Evolutionary conservation across 805 yeast genomes (phyloP).

Genomic region (Wickerhamomyces queroliae): DNA sequence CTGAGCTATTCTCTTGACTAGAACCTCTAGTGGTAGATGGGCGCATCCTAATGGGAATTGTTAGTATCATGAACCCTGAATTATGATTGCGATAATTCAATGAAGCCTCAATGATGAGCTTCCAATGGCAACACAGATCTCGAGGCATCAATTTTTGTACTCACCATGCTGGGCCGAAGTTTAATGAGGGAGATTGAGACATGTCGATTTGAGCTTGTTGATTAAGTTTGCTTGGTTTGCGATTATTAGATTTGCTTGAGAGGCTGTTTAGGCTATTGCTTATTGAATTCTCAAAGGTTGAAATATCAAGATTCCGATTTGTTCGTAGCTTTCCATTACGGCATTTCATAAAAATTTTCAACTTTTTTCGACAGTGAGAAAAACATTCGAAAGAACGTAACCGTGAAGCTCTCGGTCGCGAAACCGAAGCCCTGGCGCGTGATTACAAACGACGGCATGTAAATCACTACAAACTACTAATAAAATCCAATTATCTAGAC

Average conservation of each 20-base stretch:
- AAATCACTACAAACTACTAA: too few relatives aligned
- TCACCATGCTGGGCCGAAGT: constrained; percentile 28
- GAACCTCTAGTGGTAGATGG: constrained; percentile 19
- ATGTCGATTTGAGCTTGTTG: constrained; percentile 5
- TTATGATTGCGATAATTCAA: neutral
- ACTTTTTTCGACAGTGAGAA: too few relatives aligned
- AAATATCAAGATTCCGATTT: neutral
- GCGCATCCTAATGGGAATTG: constrained; percentile 24
- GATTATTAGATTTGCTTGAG: neutral
- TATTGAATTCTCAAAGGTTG: too few relatives aligned
- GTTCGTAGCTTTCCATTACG: neutral
- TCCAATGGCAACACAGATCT: neutral
- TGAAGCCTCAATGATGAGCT: neutral
- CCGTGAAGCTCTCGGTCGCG: too few relatives aligned
- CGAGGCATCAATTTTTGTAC: constrained; percentile 1
- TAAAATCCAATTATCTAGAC: too few relatives aligned
- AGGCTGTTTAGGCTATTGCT: too few relatives aligned
- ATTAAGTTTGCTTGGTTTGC: neutral
- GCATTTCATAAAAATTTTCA: neutral
- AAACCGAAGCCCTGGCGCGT: too few relatives aligned
- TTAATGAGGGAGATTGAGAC: constrained; percentile 25
- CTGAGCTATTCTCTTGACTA: constrained; percentile 2
- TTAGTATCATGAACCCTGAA: constrained; percentile 11
- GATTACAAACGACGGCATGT: too few relatives aligned
- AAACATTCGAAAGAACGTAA: too few relatives aligned